Evolutionary conservation across 2,329 filamentous ascomycete species (phyloP), one percentile per base, ranked within the genome.

Genomic region (Penicillium sp.): DNA sequence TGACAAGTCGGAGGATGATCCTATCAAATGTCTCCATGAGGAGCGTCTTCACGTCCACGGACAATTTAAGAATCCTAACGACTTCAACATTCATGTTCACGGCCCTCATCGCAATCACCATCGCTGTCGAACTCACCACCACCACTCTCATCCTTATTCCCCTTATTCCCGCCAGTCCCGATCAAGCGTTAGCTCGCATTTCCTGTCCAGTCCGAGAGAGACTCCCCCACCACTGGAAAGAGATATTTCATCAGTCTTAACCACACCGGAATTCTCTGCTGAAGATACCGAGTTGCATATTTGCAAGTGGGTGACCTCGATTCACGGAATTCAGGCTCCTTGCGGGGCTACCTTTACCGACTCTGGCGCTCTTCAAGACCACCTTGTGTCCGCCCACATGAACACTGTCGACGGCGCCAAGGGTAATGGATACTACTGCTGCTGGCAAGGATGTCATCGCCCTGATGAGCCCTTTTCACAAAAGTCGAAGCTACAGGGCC

Each of bases 401-500:
- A 68, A 68, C 9, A 75, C 74, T 1, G 66, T 77, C 22, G 67
- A 75, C 33, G 76, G 76, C 4, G 66, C 66, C 16, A 75, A 73
- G 61, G 76, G 77, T 0, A 72, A 70, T n/a, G 77, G 77, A 2
- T 78, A 78, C 63, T 79, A 79, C 51, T 79, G 77, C 55, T 73
- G 75, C 55, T 79, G 77, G 77, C 70, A 76, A 58, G 75, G 75
- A 6, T 79, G 77, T 18, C 72, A 75, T 57, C 75, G 77, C 1
- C 76, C 76, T 1, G 64, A 77, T 55, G 76, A 78, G 51, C 76
- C 77, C 2, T 79, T 79, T 55, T 79, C 77, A 16, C 77, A 79
- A 56, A 79, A 79, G 60, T 78, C 77, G 3, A 79, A 79, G 55
- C 69, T 79, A 9, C 77, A 79, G 53, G 77, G 77, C 3, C 77